phyloP scores from a whole-genome alignment of 345 rosid species.

The Chamaenerion angustifolium region DNA sequence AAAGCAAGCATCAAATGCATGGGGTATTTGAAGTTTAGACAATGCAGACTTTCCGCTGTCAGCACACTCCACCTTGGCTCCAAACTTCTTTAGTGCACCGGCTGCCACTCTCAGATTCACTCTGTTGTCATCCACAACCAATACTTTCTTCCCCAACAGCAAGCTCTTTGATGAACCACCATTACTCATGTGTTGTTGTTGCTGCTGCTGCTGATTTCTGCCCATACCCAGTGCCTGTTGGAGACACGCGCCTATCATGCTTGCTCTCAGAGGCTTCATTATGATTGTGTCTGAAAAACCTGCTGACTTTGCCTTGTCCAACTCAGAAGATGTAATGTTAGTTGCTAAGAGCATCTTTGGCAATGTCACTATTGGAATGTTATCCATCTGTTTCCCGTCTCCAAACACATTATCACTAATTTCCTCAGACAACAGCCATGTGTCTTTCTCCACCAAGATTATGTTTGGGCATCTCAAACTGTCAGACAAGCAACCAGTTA shows the following conservation, averaged over 20 bases:
- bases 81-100: conserved; percentile 88
- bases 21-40: conserved; percentile 62
- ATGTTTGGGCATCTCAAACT: conserved; percentile 29
- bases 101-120: conserved; percentile 91
- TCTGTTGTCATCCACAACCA: conserved; percentile 85
- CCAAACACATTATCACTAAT: too few species aligned
- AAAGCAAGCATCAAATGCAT: conserved; percentile 84
- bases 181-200: conserved; percentile 29
- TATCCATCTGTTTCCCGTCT: too few species aligned
- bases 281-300: conserved; percentile 83
- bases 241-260: conserved; percentile 93
- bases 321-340: conserved; percentile 45
- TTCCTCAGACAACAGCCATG: conserved; percentile 32
- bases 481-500: neutral
- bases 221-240: conserved; percentile 68
- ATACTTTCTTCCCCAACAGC: conserved; percentile 65
- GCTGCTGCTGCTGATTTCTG: conserved; percentile 40
- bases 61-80: conserved; percentile 80
- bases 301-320: conserved; percentile 60
- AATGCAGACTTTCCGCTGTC: conserved; percentile 79
- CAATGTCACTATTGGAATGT: too few species aligned
- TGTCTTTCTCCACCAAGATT: conserved; percentile 81
- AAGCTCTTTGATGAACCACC: conserved; percentile 35
- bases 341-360: conserved; percentile 78
- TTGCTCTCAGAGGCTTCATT: conserved; percentile 90